Percentiles rank a stretch among this genome's conserved stretches.
Conservation (phyloP, 164 flowering plant species). For the Berberis vulgaris region DNA sequence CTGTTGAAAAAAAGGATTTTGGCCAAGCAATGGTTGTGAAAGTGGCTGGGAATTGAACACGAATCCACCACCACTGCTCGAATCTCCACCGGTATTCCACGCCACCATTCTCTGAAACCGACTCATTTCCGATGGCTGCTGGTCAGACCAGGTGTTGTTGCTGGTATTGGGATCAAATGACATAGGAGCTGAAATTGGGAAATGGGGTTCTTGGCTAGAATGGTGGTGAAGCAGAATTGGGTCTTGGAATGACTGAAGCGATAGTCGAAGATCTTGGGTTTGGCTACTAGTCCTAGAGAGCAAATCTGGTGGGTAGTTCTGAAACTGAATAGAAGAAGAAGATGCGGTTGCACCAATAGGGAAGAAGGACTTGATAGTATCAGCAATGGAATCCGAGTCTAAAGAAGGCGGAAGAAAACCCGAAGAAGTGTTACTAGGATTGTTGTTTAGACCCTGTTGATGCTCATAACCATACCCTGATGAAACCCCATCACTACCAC, state of each 20-base stretch:
- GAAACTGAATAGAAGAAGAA: slow-evolving; percentile 31
- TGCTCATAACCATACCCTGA: slow-evolving; percentile 13
- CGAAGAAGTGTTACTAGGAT: slow-evolving; percentile 3
- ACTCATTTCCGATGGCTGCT: slow-evolving; percentile 36
- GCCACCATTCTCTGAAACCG: slow-evolving; percentile 50
- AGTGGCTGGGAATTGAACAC: slow-evolving; percentile 36
- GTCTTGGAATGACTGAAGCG: slow-evolving; percentile 52
- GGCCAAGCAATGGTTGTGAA: slow-evolving; percentile 34
- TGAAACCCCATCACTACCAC: slow-evolving; percentile 1
- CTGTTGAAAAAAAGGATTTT: slow-evolving; percentile 60
- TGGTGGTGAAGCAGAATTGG: slow-evolving; percentile 29
- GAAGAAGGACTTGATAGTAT: slow-evolving; percentile 83
- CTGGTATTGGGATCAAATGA: slow-evolving; percentile 30
- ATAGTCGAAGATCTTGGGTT: slow-evolving; percentile 48
- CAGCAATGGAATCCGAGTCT: slow-evolving; percentile 72
- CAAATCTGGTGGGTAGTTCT: slow-evolving; percentile 35
- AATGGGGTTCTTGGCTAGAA: slow-evolving; percentile 21
- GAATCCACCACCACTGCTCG: slow-evolving; percentile 32
- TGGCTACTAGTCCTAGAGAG: slow-evolving; percentile 27
- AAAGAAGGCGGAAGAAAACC: slow-evolving; percentile 52
- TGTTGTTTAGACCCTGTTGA: neutral
- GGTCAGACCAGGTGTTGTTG: slow-evolving; percentile 37
- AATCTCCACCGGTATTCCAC: slow-evolving; percentile 42
- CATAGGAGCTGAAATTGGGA: slow-evolving; percentile 26
- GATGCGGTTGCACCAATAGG: slow-evolving; percentile 29